phyloP scores from a whole-genome alignment of 768 basidiomycete species.

The Boletus subcaerulescens region DNA sequence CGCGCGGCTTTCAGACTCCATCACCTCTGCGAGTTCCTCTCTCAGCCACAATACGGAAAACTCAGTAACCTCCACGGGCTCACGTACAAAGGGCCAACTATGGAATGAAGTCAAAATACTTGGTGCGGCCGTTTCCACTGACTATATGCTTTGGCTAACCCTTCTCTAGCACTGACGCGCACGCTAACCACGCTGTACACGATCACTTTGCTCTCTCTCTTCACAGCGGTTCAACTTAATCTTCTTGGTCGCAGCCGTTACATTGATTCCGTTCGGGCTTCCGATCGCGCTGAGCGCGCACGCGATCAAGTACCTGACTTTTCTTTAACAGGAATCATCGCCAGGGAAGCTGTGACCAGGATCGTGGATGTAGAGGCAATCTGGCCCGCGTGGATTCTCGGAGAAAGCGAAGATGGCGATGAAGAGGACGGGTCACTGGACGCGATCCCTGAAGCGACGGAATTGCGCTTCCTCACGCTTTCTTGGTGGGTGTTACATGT shows the following conservation, averaged over 20 bases:
- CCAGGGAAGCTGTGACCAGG: conserved; percentile 23
- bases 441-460: conserved; percentile 62
- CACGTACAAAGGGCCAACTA: conserved; percentile 71
- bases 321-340: conserved; percentile 24
- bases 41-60: conserved; percentile 21
- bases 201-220: conserved; percentile 78
- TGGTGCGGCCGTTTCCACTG: conserved; percentile 49
- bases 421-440: conserved; percentile 30
- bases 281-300: conserved; percentile 57
- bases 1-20: conserved; percentile 39
- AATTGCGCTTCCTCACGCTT: conserved; percentile 77
- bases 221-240: conserved; percentile 83
- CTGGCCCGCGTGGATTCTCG: conserved; percentile 23
- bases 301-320: conserved; percentile 38
- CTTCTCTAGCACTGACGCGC: conserved; percentile 71
- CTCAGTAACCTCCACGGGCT: conserved; percentile 15
- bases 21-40: conserved; percentile 38
- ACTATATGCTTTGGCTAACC: conserved; percentile 1
- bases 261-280: conserved; percentile 59
- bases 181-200: conserved; percentile 86
- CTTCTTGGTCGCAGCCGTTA: conserved; percentile 82
- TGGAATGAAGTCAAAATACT: conserved; percentile 90
- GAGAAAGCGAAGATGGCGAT: conserved; percentile 25
- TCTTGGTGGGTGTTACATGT: conserved; percentile 94
- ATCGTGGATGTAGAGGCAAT: conserved; percentile 25